Evolutionary conservation across 1,139 yeast species (phyloP).

Genomic region (Geotrichum histeridarum): DNA sequence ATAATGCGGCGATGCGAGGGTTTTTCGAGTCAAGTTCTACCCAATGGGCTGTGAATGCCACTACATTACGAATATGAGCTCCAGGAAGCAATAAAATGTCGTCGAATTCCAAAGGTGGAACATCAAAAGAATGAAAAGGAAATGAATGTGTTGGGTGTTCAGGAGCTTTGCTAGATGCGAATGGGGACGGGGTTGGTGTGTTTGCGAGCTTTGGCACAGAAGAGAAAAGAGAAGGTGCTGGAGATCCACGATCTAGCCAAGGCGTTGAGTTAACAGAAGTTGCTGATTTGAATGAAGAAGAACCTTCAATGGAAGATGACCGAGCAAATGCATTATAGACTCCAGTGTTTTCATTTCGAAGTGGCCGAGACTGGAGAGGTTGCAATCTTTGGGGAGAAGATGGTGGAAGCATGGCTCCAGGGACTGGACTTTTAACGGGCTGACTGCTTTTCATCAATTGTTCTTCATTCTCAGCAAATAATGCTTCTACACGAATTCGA

Average conservation of each 20-base stretch:
- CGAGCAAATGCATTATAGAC: constrained; percentile 4
- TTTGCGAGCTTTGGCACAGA: background rate
- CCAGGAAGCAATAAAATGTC: constrained; percentile 38
- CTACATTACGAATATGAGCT: constrained; percentile 39
- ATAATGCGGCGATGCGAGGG: constrained; percentile 45
- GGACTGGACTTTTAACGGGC: background rate
- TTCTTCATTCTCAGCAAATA: constrained; percentile 27
- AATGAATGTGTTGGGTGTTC: background rate
- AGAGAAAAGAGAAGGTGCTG: constrained; percentile 15
- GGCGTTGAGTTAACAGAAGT: constrained; percentile 7
- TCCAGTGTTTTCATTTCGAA: constrained; percentile 12
- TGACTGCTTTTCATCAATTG: background rate
- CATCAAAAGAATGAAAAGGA: constrained; percentile 16
- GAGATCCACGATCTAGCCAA: constrained; percentile 13
- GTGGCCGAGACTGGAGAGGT: constrained; percentile 13
- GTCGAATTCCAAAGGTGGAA: constrained; percentile 23
- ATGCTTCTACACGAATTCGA: constrained; percentile 31
- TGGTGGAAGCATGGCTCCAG: constrained; percentile 5
- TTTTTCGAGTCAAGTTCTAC: constrained; percentile 54
- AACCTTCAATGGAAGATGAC: constrained; percentile 15
- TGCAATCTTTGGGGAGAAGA: constrained; percentile 8
- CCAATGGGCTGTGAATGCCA: constrained; percentile 60
- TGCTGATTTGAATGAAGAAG: constrained; percentile 12
- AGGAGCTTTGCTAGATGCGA: constrained; percentile 4
- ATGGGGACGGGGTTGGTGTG: constrained; percentile 4